A percentile compares a stretch with the other conserved stretches of the same genome.
Evolutionary conservation across 2,329 filamentous ascomycete species (phyloP).

Genomic region (Epichloe gansuensis): DNA sequence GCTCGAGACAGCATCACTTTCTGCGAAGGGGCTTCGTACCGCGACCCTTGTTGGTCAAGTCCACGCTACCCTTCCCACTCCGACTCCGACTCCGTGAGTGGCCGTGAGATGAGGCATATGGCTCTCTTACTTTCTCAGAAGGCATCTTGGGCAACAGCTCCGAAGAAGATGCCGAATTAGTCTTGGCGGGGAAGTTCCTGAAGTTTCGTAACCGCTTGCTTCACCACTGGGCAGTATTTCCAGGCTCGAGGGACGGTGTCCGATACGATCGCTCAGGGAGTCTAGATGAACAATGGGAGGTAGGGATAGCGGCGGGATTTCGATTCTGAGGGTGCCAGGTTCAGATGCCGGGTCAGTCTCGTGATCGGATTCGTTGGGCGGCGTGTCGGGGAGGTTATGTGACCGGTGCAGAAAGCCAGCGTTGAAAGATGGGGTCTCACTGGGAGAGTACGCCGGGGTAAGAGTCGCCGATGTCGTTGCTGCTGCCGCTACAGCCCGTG

Average conservation of each 20-base stretch:
- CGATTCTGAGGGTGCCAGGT: neutral
- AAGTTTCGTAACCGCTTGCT: slow-evolving; percentile 7
- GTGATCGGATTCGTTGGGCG: slow-evolving; percentile 4
- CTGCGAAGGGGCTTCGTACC: slow-evolving; percentile 50
- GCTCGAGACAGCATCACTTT: slow-evolving; percentile 97
- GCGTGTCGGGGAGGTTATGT: slow-evolving; percentile 1
- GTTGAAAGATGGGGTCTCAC: slow-evolving; percentile 1
- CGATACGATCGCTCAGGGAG: slow-evolving; percentile 10
- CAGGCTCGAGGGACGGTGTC: slow-evolving; percentile 2
- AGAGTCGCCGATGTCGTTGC: slow-evolving; percentile 7
- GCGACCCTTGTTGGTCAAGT: slow-evolving; percentile 18
- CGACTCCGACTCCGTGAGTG: slow-evolving; percentile 22
- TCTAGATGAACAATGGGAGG: slow-evolving; percentile 15
- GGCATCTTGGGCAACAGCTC: slow-evolving; percentile 15
- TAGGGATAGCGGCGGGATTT: slow-evolving; percentile 8
- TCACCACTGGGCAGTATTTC: slow-evolving; percentile 6
- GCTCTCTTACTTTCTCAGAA: slow-evolving; percentile 19
- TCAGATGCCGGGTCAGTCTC: neutral
- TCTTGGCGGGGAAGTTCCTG: slow-evolving; percentile 9
- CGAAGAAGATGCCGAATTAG: neutral
- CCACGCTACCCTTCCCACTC: slow-evolving; percentile 21
- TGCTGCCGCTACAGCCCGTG: slow-evolving; percentile 11
- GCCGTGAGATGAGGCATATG: slow-evolving; percentile 14
- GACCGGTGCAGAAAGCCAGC: neutral
- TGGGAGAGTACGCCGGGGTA: slow-evolving; percentile 3